Percentiles rank a stretch among this genome's conserved stretches.
Conservation (phyloP, 2,329 filamentous ascomycete species). For the Aspergillus ochraceoroseus region DNA sequence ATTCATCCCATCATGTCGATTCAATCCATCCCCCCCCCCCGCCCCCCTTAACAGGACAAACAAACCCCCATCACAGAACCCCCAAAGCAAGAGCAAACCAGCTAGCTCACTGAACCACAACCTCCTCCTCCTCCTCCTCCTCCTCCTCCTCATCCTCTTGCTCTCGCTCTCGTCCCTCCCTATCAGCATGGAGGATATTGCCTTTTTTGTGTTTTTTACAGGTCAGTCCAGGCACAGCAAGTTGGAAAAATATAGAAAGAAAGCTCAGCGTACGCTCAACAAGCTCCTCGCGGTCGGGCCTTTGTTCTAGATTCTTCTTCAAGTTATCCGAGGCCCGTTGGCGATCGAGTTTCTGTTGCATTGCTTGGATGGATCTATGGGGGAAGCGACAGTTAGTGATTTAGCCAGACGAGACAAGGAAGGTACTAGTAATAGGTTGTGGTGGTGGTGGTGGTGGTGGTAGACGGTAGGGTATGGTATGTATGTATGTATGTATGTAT, state of each 20-base stretch:
- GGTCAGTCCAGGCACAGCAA: too few species aligned
- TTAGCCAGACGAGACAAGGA: too few species aligned
- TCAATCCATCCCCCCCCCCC: background rate
- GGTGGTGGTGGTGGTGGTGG: background rate
- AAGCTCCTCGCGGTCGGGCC: slow-evolving; percentile 67
- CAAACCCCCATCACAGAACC: too few species aligned
- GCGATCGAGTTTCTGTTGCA: slow-evolving; percentile 59
- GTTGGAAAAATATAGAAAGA: background rate
- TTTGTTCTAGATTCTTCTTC: slow-evolving; percentile 59
- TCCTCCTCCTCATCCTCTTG: too few species aligned
- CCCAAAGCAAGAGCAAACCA: too few species aligned
- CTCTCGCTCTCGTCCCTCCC: too few species aligned
- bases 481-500: background rate
- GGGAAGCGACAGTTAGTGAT: too few species aligned
- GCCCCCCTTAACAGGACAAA: background rate
- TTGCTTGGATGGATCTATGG: slow-evolving; percentile 57
- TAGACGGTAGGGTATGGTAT: background rate
- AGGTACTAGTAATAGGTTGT: too few species aligned
- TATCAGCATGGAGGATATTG: slow-evolving; percentile 56
- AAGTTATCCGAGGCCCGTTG: slow-evolving; percentile 59
- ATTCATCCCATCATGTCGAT: background rate
- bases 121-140: too few species aligned
- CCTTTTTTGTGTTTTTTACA: too few species aligned
- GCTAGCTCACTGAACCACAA: too few species aligned
- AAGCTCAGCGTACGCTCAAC: slow-evolving; percentile 63